Percentiles rank a stretch among this genome's conserved stretches.
phyloP scores from a whole-genome alignment of 352 stramenopile species.

The Aphanomyces stellatus region DNA sequence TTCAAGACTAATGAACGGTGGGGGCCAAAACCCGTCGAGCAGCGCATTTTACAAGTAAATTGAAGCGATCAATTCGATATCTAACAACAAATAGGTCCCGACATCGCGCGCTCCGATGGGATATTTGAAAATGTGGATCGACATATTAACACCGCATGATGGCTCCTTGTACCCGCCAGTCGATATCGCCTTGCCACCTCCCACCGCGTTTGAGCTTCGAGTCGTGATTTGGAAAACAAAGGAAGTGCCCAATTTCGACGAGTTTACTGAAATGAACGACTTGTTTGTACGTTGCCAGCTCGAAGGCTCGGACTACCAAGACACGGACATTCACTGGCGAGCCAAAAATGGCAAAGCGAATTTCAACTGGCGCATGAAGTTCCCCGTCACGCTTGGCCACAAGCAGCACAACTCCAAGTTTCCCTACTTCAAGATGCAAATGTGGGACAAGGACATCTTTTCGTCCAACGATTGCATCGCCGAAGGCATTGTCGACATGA shows the following conservation, averaged over 20 bases:
- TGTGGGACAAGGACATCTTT: conserved; percentile 91
- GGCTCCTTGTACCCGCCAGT: conserved; percentile 68
- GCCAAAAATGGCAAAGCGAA: conserved; percentile 89
- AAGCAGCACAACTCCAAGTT: conserved; percentile 85
- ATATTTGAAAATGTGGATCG: conserved; percentile 82
- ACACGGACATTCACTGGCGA: conserved; percentile 92
- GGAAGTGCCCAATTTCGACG: conserved; percentile 81
- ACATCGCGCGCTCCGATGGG: conserved; percentile 77
- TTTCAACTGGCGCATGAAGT: conserved; percentile 94
- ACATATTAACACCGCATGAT: conserved; percentile 79
- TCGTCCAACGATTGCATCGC: conserved; percentile 89
- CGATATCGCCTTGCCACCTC: conserved; percentile 75
- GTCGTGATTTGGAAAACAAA: conserved; percentile 89
- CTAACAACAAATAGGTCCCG: conserved; percentile 34
- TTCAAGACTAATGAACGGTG: conserved; percentile 68
- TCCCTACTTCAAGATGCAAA: conserved; percentile 89
- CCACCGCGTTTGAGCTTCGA: conserved; percentile 82
- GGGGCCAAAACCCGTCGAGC: conserved; percentile 64
- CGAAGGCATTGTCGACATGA: conserved; percentile 73
- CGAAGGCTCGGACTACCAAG: conserved; percentile 63
- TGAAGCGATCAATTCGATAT: background rate
- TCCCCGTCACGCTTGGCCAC: conserved; percentile 75
- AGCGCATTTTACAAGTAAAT: conserved; percentile 52
- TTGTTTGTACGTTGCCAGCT: conserved; percentile 88
- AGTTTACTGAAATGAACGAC: conserved; percentile 87